Evolutionary conservation across 495 filamentous ascomycete genomes (phyloP).

Genomic region (Aspergillus bridgeri): DNA sequence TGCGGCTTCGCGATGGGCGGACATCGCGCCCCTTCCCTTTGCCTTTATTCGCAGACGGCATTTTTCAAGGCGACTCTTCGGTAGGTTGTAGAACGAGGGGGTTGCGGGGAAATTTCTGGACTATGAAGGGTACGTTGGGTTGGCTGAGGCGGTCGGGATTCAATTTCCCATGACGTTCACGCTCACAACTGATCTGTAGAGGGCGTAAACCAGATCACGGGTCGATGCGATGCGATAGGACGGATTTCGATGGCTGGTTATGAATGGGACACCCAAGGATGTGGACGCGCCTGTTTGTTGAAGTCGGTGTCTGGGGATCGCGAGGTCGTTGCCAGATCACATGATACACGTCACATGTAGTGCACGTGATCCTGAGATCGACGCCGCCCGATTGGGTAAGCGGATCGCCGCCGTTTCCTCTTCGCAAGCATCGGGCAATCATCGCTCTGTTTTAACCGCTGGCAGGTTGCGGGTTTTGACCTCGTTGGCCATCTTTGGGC

Average conservation of each 20-base stretch:
- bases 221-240: background rate
- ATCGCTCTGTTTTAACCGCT: background rate
- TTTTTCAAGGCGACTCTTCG: slow-evolving; percentile 15
- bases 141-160: slow-evolving; percentile 1
- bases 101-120: background rate
- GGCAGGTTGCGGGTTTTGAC: background rate
- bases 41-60: slow-evolving; percentile 59
- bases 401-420: background rate
- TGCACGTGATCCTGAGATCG: background rate
- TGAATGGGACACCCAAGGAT: background rate
- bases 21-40: slow-evolving; percentile 72
- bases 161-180: slow-evolving; percentile 15
- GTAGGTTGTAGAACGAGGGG: background rate
- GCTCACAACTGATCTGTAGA: background rate
- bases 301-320: background rate
- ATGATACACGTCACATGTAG: background rate
- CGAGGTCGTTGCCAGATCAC: background rate
- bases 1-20: slow-evolving; percentile 76
- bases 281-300: background rate
- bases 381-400: too few relatives aligned
- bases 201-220: background rate
- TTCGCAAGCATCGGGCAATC: background rate
- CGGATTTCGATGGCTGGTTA: background rate
- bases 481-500: background rate
- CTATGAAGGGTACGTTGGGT: background rate